Evolutionary conservation across 2,329 filamentous ascomycete species (phyloP), one percentile per base, ranked within the genome.

Genomic region (Aspergillus jensenii): DNA sequence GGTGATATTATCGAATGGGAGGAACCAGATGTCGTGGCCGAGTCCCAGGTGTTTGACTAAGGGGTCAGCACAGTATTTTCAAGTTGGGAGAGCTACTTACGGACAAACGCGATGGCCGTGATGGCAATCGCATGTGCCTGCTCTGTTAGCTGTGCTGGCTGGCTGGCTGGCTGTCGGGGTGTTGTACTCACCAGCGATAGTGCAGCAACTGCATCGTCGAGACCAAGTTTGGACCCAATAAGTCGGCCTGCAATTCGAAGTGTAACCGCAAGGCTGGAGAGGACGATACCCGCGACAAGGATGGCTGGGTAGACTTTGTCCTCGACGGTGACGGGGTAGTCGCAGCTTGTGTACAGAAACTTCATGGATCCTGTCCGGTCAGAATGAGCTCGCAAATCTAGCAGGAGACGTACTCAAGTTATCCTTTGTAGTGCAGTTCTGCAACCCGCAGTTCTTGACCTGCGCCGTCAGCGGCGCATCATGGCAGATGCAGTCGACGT

Each of bases 1-100:
- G n/a, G 45, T 56, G 39, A 56, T 56, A 11, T 49, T 8, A 25
- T 37, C 19, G n/a, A 50, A 50, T 1, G 37, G 23, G 6, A 56
- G 9, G 17, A 44, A 35, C 53, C 53, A 56, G 12, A 56, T 49
- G 37, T 56, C 46, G n/a, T 27, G 49, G n/a, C 53, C 53, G 17
- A 56, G 11, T 4, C 53, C 52, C 4, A 37, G 12, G 19, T 1
- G 17, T 35, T 7, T 15, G 12, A 25, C 33, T 37, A 15, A 6
- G 15, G 14, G 35, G 12, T 37, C 35, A 37, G 12, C 14, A 37
- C 12, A 14, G 35, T 37, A 15, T 37, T 37, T 17, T 15, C 33
- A 12, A 37, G 15, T 15, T 5, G 4, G 4, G 33, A 37, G 33
- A 15, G 12, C 12, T 37, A n/a, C 50, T 11, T 45, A 44, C 40